phyloP scores from a whole-genome alignment of 805 yeast genomes.

The Pichia rugopelliculosa region DNA sequence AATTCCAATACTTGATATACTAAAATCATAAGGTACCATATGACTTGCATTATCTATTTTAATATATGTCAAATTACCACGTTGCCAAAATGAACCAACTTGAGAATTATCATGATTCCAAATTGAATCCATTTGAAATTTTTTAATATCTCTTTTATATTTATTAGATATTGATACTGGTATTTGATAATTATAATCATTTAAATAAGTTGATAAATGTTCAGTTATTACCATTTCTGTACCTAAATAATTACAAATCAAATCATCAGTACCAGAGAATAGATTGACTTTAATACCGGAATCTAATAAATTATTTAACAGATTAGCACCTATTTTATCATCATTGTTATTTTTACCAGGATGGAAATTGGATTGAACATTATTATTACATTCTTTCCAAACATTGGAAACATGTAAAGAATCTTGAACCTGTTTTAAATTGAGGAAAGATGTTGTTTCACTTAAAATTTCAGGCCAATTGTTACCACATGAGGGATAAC shows the following conservation, averaged over 20 bases:
- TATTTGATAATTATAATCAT: not conserved
- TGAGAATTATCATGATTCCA: constrained; percentile 39
- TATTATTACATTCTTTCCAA: constrained; percentile 77
- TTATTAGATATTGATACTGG: not conserved
- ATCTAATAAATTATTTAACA: constrained; percentile 60
- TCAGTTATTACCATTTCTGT: constrained; percentile 57
- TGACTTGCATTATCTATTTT: constrained; percentile 75
- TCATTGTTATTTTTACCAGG: constrained; percentile 31
- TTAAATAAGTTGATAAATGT: constrained; percentile 25
- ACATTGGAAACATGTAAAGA: constrained; percentile 39
- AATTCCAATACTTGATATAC: constrained; percentile 62
- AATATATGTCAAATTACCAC: constrained; percentile 69
- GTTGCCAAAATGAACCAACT: constrained; percentile 38
- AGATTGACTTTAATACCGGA: constrained; percentile 52
- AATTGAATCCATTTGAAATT: constrained; percentile 16
- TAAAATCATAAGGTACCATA: constrained; percentile 86
- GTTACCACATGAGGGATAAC: constrained; percentile 82
- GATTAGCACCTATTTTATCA: constrained; percentile 41
- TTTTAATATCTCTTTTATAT: constrained; percentile 3
- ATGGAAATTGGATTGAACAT: constrained; percentile 45
- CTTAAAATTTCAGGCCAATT: constrained; percentile 77
- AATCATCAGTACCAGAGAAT: constrained; percentile 83
- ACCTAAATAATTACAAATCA: constrained; percentile 80
- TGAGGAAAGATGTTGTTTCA: constrained; percentile 44
- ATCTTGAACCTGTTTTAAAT: constrained; percentile 35